Base-by-base conservation (phyloP, 2,329 filamentous ascomycete species). In the Dothiorella sarmentorum region DNA sequence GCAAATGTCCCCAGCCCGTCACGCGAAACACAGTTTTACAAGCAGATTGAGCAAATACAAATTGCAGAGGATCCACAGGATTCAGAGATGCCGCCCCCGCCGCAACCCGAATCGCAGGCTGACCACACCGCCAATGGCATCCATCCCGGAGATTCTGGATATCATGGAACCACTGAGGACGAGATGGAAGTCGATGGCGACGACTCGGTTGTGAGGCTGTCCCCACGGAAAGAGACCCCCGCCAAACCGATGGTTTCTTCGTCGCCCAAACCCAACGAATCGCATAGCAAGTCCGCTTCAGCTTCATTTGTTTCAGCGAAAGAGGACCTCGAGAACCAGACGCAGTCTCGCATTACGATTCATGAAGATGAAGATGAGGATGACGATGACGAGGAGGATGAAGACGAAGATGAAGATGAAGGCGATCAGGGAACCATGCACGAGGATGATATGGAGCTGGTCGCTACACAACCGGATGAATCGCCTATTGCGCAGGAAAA, bases 101-200 rank as follows among this genome's bases (percentile, higher is more conserved):
- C 27, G 10, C 57, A 59, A 4, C 40, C 57, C 27, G 18, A 17
- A 9, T 29, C 29, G 31, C 65, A 63, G 44, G 62, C 31, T 11
- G 29, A 55, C 24, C 29, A 56, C 20, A 45, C 56, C 11, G 11
- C 57, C 11, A 17, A 26, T 4, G 27, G 45, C n/a, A 49, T 56
- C 27, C 45, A 35, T 6, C 44, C 49, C 15, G 43, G 40, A 1
- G 87, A 90, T 65, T 90, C 88, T 31, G 87, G 88, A 26, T 90
- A 90, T 66, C 85, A 89, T 73, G 87, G 86, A 45, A 88, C 85
- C 64, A 76, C 78, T 3, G 78, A 82, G 56, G 81, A 85, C 58
- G 75, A 75, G n/a, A 76, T 81, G 71, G 76, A 79, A 7, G 59
- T 70, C 29, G 68, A 73, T 62, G 63, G 13, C 15, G 42, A 60